A percentile compares a stretch with the other conserved stretches of the same genome.
phyloP scores from a whole-genome alignment of 257 asterid genomes.

The Salvia rosmarinus region DNA sequence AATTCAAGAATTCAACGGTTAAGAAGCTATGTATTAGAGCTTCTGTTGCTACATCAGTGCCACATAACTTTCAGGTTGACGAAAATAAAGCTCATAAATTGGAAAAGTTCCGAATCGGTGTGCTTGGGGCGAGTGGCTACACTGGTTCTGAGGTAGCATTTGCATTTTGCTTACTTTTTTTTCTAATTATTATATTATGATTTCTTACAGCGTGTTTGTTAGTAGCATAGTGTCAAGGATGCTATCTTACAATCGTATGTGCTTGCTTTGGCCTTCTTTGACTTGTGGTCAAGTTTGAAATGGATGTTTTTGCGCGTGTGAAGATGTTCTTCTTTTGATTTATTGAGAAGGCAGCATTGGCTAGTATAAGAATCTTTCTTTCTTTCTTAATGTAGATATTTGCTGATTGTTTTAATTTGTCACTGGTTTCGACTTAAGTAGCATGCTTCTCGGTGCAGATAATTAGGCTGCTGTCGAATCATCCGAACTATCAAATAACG shows the following conservation, averaged over 20 bases:
- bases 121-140: conserved; percentile 91
- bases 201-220: neutral
- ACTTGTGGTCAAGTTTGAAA: no score
- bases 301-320: no score
- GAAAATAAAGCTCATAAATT: conserved; percentile 45
- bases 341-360: neutral
- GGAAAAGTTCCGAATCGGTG: conserved; percentile 64
- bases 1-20: conserved; percentile 33
- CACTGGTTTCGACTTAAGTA: conserved; percentile 8
- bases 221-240: neutral
- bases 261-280: conserved; percentile 3
- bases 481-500: conserved; percentile 69
- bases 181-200: neutral
- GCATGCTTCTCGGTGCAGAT: conserved; percentile 52
- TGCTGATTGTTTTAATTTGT: neutral
- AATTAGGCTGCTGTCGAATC: conserved; percentile 75
- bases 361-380: neutral
- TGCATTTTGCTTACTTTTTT: neutral
- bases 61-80: conserved; percentile 43
- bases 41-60: conserved; percentile 52
- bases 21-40: conserved; percentile 50
- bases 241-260: neutral
- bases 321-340: neutral
- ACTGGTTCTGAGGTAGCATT: conserved; percentile 78
- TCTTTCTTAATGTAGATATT: neutral